Evolutionary conservation across 225 moss, liverwort and hornwort species (phyloP).

Genomic region (Asterella californica): DNA sequence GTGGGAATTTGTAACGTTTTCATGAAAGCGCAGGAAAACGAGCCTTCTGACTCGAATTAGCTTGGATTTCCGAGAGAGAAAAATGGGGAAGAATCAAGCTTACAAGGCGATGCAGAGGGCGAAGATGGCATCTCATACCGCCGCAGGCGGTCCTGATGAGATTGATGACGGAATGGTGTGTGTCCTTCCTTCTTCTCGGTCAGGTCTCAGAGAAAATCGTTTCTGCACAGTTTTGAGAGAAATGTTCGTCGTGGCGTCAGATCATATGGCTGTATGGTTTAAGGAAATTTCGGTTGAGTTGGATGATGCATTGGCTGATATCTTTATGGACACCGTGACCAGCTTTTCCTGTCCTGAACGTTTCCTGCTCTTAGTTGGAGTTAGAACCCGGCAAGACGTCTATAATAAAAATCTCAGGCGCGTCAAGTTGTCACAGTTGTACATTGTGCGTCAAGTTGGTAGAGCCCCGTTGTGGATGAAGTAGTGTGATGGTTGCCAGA

Average conservation of each 20-base stretch:
- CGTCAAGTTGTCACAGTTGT: too few relatives aligned
- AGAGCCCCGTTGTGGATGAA: not conserved
- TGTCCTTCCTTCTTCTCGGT: conserved; percentile 66
- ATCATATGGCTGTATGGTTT: too few relatives aligned
- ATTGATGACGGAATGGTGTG: conserved; percentile 99
- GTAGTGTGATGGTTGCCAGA: not conserved
- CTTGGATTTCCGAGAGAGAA: conserved; percentile 25
- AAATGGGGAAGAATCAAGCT: conserved; percentile 99
- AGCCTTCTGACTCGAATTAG: not conserved
- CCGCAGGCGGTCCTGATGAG: conserved; percentile 94
- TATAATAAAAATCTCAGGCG: too few relatives aligned
- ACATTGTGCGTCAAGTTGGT: not conserved
- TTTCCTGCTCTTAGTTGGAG: too few relatives aligned
- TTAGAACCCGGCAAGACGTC: too few relatives aligned
- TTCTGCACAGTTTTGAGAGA: not conserved
- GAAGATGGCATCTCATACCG: conserved; percentile 94
- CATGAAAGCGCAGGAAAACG: not conserved
- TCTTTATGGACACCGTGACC: too few relatives aligned
- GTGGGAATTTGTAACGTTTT: not conserved
- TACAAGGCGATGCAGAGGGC: conserved; percentile 99
- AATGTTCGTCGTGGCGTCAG: not conserved
- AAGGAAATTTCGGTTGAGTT: not conserved
- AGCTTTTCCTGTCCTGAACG: too few relatives aligned
- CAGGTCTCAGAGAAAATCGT: not conserved
- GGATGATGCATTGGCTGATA: not conserved